Conservation (phyloP, 2,329 filamentous ascomycete species). For the Ophiognomonia clavigignenti-juglandacearum region DNA sequence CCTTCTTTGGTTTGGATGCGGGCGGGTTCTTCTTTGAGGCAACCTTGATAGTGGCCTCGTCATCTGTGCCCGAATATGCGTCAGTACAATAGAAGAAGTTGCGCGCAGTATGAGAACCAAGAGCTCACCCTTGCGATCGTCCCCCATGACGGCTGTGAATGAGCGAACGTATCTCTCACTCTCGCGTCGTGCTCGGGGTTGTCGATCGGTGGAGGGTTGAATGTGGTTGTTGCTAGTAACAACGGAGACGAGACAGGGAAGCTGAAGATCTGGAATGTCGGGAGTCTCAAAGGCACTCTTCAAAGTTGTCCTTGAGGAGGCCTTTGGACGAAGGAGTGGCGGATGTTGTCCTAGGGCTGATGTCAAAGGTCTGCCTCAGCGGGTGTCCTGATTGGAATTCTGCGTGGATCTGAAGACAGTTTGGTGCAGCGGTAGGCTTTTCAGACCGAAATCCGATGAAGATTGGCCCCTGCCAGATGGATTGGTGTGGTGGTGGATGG, state of each 20-base stretch:
- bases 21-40: conserved; percentile 48
- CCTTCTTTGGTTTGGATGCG: conserved; percentile 32
- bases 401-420: too few species aligned
- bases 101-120: neutral
- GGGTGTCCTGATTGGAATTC: neutral
- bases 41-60: conserved; percentile 59
- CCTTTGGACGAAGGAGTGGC: neutral
- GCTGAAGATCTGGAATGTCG: too few species aligned
- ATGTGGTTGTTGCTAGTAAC: neutral
- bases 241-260: too few species aligned
- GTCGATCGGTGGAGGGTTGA: neutral
- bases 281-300: neutral
- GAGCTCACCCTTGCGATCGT: conserved; percentile 16
- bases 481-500: neutral
- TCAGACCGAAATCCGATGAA: too few species aligned
- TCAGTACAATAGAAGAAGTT: conserved; percentile 1
- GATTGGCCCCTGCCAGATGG: neutral
- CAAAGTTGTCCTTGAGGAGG: neutral
- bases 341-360: neutral
- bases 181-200: conserved; percentile 1
- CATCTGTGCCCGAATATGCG: conserved; percentile 29
- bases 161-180: too few species aligned
- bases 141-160: conserved; percentile 10
- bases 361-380: neutral
- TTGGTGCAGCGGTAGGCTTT: too few species aligned